phyloP scores from a whole-genome alignment of 2,329 filamentous ascomycete species.

The Pseudopithomyces chartarum region DNA sequence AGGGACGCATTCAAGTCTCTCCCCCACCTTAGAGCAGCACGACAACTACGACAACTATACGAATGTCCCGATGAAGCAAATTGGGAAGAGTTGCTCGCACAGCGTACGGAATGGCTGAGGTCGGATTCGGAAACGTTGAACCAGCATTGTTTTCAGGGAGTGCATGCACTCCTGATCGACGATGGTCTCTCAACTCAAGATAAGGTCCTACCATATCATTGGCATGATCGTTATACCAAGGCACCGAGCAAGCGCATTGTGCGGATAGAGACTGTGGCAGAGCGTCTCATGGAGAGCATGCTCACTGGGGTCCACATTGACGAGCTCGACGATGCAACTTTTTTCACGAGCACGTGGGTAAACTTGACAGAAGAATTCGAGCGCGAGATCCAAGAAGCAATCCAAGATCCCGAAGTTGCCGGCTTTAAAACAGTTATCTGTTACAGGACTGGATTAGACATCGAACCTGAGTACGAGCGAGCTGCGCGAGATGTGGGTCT shows the following conservation, averaged over 20 bases:
- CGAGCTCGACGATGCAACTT: constrained; percentile 37
- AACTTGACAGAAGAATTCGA: constrained; percentile 58
- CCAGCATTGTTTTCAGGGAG: constrained; percentile 69
- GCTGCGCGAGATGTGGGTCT: constrained; percentile 38
- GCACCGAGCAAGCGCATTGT: constrained; percentile 74
- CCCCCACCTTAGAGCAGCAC: constrained; percentile 71
- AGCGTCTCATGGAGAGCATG: constrained; percentile 62
- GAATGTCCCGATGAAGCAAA: constrained; percentile 60
- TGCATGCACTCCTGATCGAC: constrained; percentile 77
- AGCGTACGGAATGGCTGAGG: constrained; percentile 54
- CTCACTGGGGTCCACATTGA: constrained; percentile 46
- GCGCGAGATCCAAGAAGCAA: constrained; percentile 58
- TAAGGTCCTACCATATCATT: constrained; percentile 63
- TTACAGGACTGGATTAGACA: constrained; percentile 74
- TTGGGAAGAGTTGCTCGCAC: constrained; percentile 62
- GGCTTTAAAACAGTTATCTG: constrained; percentile 86
- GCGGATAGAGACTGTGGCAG: constrained; percentile 75
- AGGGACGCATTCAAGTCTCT: constrained; percentile 66
- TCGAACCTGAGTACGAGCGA: constrained; percentile 52
- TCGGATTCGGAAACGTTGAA: constrained; percentile 61
- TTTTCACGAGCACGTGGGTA: constrained; percentile 46
- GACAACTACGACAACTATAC: constrained; percentile 69
- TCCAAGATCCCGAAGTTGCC: constrained; percentile 70
- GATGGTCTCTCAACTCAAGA: constrained; percentile 67
- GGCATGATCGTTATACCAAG: constrained; percentile 64